Percentiles rank a stretch among this genome's conserved stretches.
Conservation (phyloP, 2,329 filamentous ascomycete genomes). For the Sporothrix euskadiensis region DNA sequence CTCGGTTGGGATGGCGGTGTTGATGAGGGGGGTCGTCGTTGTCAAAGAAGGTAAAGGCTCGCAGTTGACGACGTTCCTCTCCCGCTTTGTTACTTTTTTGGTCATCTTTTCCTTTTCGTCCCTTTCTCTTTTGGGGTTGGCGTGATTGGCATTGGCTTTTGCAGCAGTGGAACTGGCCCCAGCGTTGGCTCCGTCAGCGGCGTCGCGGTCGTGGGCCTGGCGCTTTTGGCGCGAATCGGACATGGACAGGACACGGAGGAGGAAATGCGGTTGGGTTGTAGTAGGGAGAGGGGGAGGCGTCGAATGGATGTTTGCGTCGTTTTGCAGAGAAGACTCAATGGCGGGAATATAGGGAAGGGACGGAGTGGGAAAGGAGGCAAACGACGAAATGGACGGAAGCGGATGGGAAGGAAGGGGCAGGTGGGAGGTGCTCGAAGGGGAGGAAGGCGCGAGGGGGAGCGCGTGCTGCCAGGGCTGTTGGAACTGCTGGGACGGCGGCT, state of each 20-base stretch:
- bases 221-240: conserved; percentile 24
- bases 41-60: not conserved
- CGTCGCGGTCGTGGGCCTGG: not conserved
- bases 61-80: not conserved
- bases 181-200: not conserved
- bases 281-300: not conserved
- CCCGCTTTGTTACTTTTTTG: not conserved
- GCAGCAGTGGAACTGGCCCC: not conserved
- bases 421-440: not conserved
- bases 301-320: not conserved
- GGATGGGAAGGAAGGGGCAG: not conserved
- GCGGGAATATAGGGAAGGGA: not conserved
- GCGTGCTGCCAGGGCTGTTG: not conserved
- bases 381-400: conserved; percentile 21
- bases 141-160: not conserved
- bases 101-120: conserved; percentile 1
- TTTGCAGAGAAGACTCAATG: not conserved
- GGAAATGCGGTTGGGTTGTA: not conserved
- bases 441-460: not conserved
- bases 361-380: conserved; percentile 19
- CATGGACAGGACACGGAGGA: conserved; percentile 30
- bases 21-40: conserved; percentile 47
- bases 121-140: conserved; percentile 14
- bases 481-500: not conserved
- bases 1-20: conserved; percentile 58